phyloP scores from a whole-genome alignment of 1,139 yeast species.

The Pichia kudriavzevii region DNA sequence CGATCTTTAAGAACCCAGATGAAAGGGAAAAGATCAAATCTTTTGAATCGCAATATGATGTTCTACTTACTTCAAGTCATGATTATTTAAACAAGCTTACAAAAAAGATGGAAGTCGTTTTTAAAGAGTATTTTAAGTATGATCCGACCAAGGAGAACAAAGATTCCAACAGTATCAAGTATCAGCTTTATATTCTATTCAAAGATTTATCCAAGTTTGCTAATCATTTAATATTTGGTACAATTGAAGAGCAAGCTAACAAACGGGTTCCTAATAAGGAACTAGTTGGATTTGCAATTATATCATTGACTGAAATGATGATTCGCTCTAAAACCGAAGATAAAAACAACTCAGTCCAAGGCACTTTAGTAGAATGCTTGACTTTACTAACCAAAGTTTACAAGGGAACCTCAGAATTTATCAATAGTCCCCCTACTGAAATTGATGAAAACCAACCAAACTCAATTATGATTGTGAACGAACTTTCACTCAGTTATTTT shows the following conservation, averaged over 20 bases:
- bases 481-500: slow-evolving; percentile 55
- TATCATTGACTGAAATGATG: slow-evolving; percentile 49
- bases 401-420: slow-evolving; percentile 42
- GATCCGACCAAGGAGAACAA: not conserved
- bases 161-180: not conserved
- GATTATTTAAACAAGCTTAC: slow-evolving; percentile 15
- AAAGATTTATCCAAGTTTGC: slow-evolving; percentile 2
- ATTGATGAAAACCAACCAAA: slow-evolving; percentile 28
- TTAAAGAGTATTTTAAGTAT: not conserved
- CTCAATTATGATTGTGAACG: slow-evolving; percentile 49
- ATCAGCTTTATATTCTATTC: slow-evolving; percentile 1
- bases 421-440: slow-evolving; percentile 28
- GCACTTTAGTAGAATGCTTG: slow-evolving; percentile 49
- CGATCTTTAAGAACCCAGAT: slow-evolving; percentile 1
- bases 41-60: slow-evolving; percentile 5
- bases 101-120: slow-evolving; percentile 21
- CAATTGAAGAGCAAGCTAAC: slow-evolving; percentile 49
- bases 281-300: slow-evolving; percentile 56
- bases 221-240: slow-evolving; percentile 33
- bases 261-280: slow-evolving; percentile 52
- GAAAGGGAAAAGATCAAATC: slow-evolving; percentile 2
- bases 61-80: slow-evolving; percentile 1
- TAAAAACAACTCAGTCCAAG: slow-evolving; percentile 44
- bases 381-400: slow-evolving; percentile 55
- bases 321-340: slow-evolving; percentile 62